These are phyloP conservation scores for Teratosphaeria nubilosa DNA, from an alignment of 2,329 filamentous ascomycete species.

Conservation along the genomic window DNA sequence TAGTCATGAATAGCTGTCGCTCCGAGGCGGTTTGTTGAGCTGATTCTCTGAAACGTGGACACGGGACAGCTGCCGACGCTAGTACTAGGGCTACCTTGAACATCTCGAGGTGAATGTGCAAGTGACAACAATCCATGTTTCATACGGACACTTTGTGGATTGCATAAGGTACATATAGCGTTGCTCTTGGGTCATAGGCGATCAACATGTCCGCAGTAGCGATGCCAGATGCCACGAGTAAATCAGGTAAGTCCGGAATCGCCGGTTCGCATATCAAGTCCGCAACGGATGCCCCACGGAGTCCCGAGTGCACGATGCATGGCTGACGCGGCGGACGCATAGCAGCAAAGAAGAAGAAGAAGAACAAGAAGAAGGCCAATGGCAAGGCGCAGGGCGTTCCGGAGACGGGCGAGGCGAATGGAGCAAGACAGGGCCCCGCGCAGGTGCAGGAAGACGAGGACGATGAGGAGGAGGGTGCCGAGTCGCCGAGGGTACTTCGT, in stretches of 20 bases:
- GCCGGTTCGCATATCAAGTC: not conserved
- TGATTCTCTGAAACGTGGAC: not conserved
- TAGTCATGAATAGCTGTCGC: not conserved
- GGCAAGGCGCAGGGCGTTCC: constrained; percentile 34
- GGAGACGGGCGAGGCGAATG: constrained; percentile 24
- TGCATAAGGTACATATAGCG: too few relatives aligned
- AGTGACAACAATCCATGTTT: not conserved
- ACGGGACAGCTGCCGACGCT: not conserved
- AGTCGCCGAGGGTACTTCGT: constrained; percentile 11
- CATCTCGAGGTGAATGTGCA: not conserved
- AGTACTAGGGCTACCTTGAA: not conserved
- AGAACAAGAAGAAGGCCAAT: constrained; percentile 44
- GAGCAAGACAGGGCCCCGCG: constrained; percentile 25
- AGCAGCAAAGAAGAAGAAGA: constrained; percentile 43
- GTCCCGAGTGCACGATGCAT: not conserved
- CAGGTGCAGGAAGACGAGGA: constrained; percentile 32
- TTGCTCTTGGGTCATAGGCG: not conserved
- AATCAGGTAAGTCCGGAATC: constrained; percentile 9
- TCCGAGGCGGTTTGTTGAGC: not conserved
- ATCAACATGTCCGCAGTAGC: constrained; percentile 8
- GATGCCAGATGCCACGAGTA: constrained; percentile 7
- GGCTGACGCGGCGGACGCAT: constrained; percentile 11
- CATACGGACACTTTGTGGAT: not conserved
- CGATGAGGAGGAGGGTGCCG: constrained; percentile 27
- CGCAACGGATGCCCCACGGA: not conserved